Percentiles rank a stretch among this genome's conserved stretches.
phyloP scores from a whole-genome alignment of 2,329 filamentous ascomycete genomes.

The Ascosphaera acerosa region DNA sequence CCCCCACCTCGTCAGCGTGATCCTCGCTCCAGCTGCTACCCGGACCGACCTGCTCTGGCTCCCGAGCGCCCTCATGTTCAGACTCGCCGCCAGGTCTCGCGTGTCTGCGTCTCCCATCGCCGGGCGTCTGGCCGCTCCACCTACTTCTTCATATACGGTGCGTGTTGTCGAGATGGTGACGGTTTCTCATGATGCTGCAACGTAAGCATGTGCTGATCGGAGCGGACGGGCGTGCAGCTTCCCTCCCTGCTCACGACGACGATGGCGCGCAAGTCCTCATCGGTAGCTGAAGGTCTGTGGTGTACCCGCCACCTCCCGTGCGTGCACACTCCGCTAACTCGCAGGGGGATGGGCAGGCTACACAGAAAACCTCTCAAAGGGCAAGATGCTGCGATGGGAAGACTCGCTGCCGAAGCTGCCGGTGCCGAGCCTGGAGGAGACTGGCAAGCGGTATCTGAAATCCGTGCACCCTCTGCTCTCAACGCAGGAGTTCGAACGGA shows the following conservation, averaged over 20 bases:
- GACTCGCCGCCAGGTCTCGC: conserved; percentile 19
- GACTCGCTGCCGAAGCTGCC: conserved; percentile 37
- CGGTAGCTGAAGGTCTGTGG: conserved; percentile 20
- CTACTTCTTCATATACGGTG: too few species aligned
- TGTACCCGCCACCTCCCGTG: not conserved
- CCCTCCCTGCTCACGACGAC: too few species aligned
- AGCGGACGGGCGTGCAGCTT: too few species aligned
- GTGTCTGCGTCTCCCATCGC: conserved; percentile 17
- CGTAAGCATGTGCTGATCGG: too few species aligned
- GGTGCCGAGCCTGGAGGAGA: conserved; percentile 38
- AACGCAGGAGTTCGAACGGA: conserved; percentile 31
- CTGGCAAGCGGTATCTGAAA: conserved; percentile 37
- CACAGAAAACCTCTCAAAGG: conserved; percentile 36
- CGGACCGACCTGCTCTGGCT: too few species aligned
- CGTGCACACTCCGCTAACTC: too few species aligned
- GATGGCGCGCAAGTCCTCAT: conserved; percentile 15
- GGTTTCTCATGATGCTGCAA: too few species aligned
- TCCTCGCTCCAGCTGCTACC: too few species aligned
- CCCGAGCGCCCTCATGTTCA: conserved; percentile 16
- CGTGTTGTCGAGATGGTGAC: too few species aligned
- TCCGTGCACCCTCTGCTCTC: conserved; percentile 38
- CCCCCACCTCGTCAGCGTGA: too few species aligned
- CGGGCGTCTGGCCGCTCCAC: conserved; percentile 13
- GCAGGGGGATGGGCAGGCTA: too few species aligned
- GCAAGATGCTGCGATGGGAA: conserved; percentile 39